Evolutionary conservation across 2,329 filamentous ascomycete species (phyloP).

Genomic region (Aspergillus versicolor): DNA sequence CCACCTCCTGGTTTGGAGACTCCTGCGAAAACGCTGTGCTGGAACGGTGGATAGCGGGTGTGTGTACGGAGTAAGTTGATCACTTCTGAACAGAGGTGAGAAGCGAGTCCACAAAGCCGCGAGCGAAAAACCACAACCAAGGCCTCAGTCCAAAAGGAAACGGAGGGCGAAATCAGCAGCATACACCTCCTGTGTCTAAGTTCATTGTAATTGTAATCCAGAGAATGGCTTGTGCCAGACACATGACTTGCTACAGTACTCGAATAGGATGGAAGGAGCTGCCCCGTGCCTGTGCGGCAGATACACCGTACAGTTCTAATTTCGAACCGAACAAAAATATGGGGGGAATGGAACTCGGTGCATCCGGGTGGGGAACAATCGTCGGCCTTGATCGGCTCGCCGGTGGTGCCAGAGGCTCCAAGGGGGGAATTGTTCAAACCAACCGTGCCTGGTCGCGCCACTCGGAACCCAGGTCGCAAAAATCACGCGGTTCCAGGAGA

Average conservation of each 20-base stretch:
- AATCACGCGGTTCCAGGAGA: not conserved
- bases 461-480: conserved; percentile 28
- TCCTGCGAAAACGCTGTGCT: not conserved
- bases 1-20: not conserved
- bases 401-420: conserved; percentile 30
- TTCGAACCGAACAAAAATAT: no score
- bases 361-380: conserved; percentile 6
- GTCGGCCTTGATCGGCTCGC: conserved; percentile 32
- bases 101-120: not conserved
- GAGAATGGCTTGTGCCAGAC: no score
- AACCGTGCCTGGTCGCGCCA: conserved; percentile 30
- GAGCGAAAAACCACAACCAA: not conserved
- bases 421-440: conserved; percentile 18
- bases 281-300: no score
- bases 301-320: no score
- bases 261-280: no score
- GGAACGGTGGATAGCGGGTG: not conserved
- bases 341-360: no score
- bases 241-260: no score
- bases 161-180: no score
- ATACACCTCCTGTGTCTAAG: no score
- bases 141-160: not conserved
- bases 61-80: not conserved
- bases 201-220: no score
- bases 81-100: not conserved